Evolutionary conservation across 192 early-diverging fungal genomes (phyloP).

Genomic region (Paraglomus brasilianum): DNA sequence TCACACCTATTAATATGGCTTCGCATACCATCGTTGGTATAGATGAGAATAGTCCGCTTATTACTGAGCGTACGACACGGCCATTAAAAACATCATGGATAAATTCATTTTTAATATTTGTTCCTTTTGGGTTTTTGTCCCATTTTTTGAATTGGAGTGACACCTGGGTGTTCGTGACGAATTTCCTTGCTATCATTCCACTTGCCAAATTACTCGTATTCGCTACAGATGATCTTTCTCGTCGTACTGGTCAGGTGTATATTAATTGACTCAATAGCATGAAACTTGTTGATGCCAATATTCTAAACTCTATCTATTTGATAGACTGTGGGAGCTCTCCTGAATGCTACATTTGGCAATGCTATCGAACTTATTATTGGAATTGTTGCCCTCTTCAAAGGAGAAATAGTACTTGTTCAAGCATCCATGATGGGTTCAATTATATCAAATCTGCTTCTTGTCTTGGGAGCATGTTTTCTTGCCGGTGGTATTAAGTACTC

Average conservation of each 20-base stretch:
- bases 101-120: constrained; percentile 71
- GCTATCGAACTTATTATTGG: constrained; percentile 84
- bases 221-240: constrained; percentile 37
- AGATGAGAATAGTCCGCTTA: no score
- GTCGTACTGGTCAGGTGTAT: constrained; percentile 51
- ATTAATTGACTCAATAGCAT: background rate
- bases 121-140: constrained; percentile 77
- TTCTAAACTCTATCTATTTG: background rate
- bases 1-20: no score
- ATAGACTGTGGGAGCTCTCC: constrained; percentile 78
- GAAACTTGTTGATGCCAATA: background rate
- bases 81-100: no score
- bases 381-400: constrained; percentile 75
- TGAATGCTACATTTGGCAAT: constrained; percentile 79
- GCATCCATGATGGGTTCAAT: constrained; percentile 89
- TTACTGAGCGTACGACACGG: no score
- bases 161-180: constrained; percentile 71
- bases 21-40: no score
- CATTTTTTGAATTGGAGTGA: constrained; percentile 63
- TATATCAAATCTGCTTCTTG: constrained; percentile 81
- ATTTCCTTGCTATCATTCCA: constrained; percentile 89
- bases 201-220: constrained; percentile 67
- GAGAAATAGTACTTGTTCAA: constrained; percentile 80
- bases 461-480: constrained; percentile 85
- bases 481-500: constrained; percentile 77